Evolutionary conservation across 139 green algal species (phyloP), one percentile per base, ranked within the genome.

Genomic region (Chlamydomonas sp.): DNA sequence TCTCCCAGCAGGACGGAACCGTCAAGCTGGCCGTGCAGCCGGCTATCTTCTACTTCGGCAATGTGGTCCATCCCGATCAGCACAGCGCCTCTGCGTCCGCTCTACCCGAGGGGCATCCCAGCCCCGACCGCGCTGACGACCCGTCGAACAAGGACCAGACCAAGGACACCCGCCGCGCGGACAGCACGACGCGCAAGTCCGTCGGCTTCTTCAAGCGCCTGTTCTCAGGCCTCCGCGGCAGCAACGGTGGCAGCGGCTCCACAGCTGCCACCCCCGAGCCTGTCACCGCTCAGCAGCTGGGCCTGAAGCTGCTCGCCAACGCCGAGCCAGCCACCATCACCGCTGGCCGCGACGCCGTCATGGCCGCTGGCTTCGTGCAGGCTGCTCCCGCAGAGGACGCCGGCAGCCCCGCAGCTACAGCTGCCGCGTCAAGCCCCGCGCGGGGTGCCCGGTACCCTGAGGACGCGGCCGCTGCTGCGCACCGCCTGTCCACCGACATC

Each of bases 341-440:
- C 5, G 64, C 80, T 3, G 80, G 58, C 12, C 66, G 67, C 6
- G 12, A 16, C 6, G 68, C 71, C 31, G 18, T 58, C 8, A 17
- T 85, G 10, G 17, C 78, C 5, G 80, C 67, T 2, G 80, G 80
- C 18, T 85, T 78, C 58, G 80, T 85, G 3, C 80, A 85, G 67
- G 67, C 79, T 8, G 79, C 69, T 5, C 17, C 69, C 69, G 69
- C 69, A 16, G 15, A 18, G 10, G 4, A 4, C 9, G 18, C 2
- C 69, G 69, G 18, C 69, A 6, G 9, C 9, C 1, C 79, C 0
- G 78, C 3, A 62, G 10, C 16, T 5, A n/a, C 78, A 4, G 18
- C 78, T 0, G 61, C 7, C n/a, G 31, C 68, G 20, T 31, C 79
- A 4, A 15, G 31, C 4, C 16, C 31, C 16, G 63, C n/a, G 12